These are phyloP conservation scores for Phoma sp. DNA, from an alignment of 2,329 filamentous ascomycete genomes.

Conservation along the genomic window DNA sequence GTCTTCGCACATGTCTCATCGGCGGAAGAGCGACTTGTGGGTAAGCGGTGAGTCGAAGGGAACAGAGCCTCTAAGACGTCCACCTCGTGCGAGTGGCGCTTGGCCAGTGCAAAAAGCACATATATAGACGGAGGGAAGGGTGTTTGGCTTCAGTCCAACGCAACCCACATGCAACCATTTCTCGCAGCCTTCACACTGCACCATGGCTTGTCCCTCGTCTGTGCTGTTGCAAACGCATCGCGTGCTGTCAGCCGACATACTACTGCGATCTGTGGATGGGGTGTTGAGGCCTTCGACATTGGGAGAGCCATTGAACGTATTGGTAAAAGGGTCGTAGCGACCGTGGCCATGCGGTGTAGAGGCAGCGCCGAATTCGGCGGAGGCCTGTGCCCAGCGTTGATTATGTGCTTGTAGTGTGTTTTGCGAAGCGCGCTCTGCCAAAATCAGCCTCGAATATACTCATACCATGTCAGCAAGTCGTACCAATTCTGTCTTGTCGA, in stretches of 20 bases:
- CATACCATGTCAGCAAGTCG: background rate
- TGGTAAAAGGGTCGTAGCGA: conserved; percentile 47
- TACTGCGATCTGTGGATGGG: conserved; percentile 60
- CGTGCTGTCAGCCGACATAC: conserved; percentile 57
- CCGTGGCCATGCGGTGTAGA: conserved; percentile 26
- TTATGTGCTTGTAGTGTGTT: conserved; percentile 52
- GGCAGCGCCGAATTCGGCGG: conserved; percentile 42
- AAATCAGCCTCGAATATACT: background rate
- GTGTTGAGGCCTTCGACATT: conserved; percentile 57
- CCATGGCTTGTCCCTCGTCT: conserved; percentile 62
- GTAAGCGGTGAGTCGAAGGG: conserved; percentile 39
- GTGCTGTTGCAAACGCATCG: conserved; percentile 64
- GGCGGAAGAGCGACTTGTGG: conserved; percentile 40
- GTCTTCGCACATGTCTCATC: conserved; percentile 11
- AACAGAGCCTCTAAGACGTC: conserved; percentile 36
- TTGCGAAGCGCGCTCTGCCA: conserved; percentile 39
- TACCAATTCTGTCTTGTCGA: conserved; percentile 46
- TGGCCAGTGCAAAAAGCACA: conserved; percentile 50
- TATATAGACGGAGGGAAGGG: conserved; percentile 51
- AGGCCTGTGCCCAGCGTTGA: conserved; percentile 53
- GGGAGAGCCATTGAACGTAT: conserved; percentile 48
- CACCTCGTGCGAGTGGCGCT: conserved; percentile 43
- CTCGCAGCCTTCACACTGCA: conserved; percentile 68
- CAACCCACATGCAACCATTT: conserved; percentile 67
- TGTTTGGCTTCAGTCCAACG: conserved; percentile 59